These are phyloP conservation scores for Taiozyma sp. DNA, from an alignment of 1,139 yeast genomes.

Conservation along the genomic window DNA sequence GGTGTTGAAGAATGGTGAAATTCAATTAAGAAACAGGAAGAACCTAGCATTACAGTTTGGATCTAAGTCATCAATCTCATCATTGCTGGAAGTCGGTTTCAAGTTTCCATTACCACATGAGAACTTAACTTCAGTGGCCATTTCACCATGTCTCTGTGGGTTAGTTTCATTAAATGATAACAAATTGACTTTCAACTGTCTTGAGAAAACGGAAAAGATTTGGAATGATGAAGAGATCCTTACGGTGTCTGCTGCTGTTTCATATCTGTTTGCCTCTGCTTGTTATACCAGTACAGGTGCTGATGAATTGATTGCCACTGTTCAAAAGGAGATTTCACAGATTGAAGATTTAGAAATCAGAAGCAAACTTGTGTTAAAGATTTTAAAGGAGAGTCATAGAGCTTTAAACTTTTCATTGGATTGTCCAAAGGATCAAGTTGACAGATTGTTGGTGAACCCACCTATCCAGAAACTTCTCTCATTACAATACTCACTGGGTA, in stretches of 20 bases:
- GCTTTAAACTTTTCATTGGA: slow-evolving; percentile 70
- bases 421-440: slow-evolving; percentile 60
- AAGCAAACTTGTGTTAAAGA: slow-evolving; percentile 37
- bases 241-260: slow-evolving; percentile 53
- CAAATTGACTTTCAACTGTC: slow-evolving; percentile 22
- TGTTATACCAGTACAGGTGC: slow-evolving; percentile 61
- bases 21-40: slow-evolving; percentile 39
- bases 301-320: slow-evolving; percentile 61
- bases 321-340: slow-evolving; percentile 41
- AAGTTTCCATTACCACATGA: slow-evolving; percentile 34
- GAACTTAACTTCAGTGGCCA: slow-evolving; percentile 36
- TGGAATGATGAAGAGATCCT: slow-evolving; percentile 12
- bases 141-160: slow-evolving; percentile 59
- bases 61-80: slow-evolving; percentile 29
- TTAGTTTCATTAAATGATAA: slow-evolving; percentile 31
- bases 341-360: slow-evolving; percentile 21
- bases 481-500: slow-evolving; percentile 65
- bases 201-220: neutral
- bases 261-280: slow-evolving; percentile 61
- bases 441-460: slow-evolving; percentile 66
- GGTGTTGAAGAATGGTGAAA: slow-evolving; percentile 36
- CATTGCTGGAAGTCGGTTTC: slow-evolving; percentile 58
- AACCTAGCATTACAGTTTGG: slow-evolving; percentile 22
- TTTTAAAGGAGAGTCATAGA: slow-evolving; percentile 60
- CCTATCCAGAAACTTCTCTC: slow-evolving; percentile 64